Base-by-base conservation (phyloP, 2,329 filamentous ascomycete genomes). In the Tolypocladium album region DNA sequence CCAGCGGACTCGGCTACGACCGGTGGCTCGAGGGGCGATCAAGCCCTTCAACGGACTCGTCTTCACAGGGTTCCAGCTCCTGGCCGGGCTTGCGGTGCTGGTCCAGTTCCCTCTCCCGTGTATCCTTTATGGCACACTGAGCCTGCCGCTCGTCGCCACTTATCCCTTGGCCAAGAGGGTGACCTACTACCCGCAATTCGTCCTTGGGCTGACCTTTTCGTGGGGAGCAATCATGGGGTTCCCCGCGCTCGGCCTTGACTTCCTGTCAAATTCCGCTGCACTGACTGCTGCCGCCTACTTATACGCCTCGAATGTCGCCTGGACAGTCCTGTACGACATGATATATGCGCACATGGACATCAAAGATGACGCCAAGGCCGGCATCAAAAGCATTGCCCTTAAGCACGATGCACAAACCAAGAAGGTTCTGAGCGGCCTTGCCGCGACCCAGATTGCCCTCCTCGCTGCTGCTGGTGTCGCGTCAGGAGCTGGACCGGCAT, bases 261-360 rank as follows among this genome's bases (percentile, higher is more conserved):
- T 94, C n/a, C 72, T 93, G 15, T 75, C 82, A 7, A 83, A 88
- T 64, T 75, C 75, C 27, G 73, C 82, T 1, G 88, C 89, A 2
- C 70, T 90, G 61, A 77, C 80, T 4, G 85, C 88, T 1, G 88
- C 89, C 1, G 83, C 79, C 3, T 83, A 83, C 60, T 76, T 96
- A 56, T 95, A 95, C 70, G 76, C 82, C 13, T 91, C 88, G 52
- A 94, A 92, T 66, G 79, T 94, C 31, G 86, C 89, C 3, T 96
- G 92, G 92, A 95, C 90, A 0, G 82, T 95, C 34, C 75, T 95
- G 45, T 96, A 95, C 72, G 91, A 96, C 71, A 95, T 94, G 85
- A 91, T 96, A 39, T 96, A 96, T 72, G 91, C 91, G 17, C 91
- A 95, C 71, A 93, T 94, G 86, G 91, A 96, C 68, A 88, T 93